Conservation (phyloP, 2,329 filamentous ascomycete genomes). For the Aphanoascus verrucosus region DNA sequence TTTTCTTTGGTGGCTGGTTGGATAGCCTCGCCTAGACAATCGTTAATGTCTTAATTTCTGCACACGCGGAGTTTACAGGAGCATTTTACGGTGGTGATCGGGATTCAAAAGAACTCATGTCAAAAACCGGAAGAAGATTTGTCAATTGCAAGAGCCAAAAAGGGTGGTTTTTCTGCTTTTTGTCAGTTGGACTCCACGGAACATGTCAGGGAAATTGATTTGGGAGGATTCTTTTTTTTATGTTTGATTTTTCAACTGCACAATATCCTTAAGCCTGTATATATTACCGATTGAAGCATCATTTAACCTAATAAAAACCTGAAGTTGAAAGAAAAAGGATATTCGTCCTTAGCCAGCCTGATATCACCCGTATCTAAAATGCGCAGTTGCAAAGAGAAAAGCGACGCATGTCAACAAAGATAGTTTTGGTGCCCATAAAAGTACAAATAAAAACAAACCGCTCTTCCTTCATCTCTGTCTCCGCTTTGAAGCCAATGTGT, state of each 20-base stretch:
- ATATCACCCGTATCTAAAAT: not conserved
- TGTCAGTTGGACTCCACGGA: too few relatives aligned
- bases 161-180: too few relatives aligned
- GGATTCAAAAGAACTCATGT: not conserved
- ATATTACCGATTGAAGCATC: too few relatives aligned
- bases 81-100: not conserved
- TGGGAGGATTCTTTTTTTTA: too few relatives aligned
- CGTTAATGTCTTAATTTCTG: not conserved
- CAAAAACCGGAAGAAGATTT: too few relatives aligned
- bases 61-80: not conserved
- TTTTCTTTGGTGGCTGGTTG: not conserved
- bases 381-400: not conserved
- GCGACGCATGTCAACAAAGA: not conserved
- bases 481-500: conserved; percentile 40
- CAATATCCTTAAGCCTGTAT: too few relatives aligned
- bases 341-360: too few relatives aligned
- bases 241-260: too few relatives aligned
- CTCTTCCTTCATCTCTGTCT: conserved; percentile 9
- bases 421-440: not conserved
- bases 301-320: too few relatives aligned
- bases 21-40: not conserved
- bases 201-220: too few relatives aligned
- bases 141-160: too few relatives aligned
- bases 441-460: not conserved
- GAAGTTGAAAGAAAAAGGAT: too few relatives aligned